Base-by-base conservation (phyloP, 2,329 filamentous ascomycete species). In the Fusarium siculi region DNA sequence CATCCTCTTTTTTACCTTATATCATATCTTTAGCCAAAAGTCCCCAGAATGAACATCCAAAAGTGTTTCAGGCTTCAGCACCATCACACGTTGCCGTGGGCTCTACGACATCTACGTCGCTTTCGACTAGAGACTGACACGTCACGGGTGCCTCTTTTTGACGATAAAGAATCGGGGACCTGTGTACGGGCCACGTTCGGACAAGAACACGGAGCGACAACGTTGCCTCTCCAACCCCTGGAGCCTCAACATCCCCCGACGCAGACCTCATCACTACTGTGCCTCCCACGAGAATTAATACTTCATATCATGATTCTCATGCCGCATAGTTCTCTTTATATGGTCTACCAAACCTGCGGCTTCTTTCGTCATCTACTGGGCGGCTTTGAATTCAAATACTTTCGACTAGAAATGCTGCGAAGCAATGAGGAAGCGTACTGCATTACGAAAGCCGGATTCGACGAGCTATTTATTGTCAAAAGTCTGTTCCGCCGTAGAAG, bases 271-370 rank as follows among this genome's bases (percentile, higher is more conserved):
- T 4, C 16, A 21, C 18, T 68, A 3, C 11, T 68, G 1, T 23
- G 39, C 19, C 21, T 70, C 21, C 53, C 67, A 7, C 2, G 4
- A 5, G n/a, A 70, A n/a, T 19, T 65, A 4, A 4, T 70, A 10
- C 7, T 70, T 21, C 14, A 23, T 7, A 16, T 30, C 19, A 40
- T 69, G 14, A 3, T 4, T 0, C 2, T 12, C 14, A 4, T 70
- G 3, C 49, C 43, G 6, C 7, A 32, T 1, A 46, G 49, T 15
- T 55, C 66, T 11, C 36, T 70, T 3, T 70, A 70, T 1, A 65
- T 70, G 53, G 19, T 56, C n/a, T 34, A 36, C 9, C 60, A 70
- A 60, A 65, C 60, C 2, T 70, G 43, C 19, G 39, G n/a, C 9
- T 2, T 4, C 4, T n/a, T 70, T 4, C 59, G 54, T 4, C 8